These are phyloP conservation scores for Phytophthora melonis DNA, from an alignment of 352 stramenopile genomes.

Conservation along the genomic window DNA sequence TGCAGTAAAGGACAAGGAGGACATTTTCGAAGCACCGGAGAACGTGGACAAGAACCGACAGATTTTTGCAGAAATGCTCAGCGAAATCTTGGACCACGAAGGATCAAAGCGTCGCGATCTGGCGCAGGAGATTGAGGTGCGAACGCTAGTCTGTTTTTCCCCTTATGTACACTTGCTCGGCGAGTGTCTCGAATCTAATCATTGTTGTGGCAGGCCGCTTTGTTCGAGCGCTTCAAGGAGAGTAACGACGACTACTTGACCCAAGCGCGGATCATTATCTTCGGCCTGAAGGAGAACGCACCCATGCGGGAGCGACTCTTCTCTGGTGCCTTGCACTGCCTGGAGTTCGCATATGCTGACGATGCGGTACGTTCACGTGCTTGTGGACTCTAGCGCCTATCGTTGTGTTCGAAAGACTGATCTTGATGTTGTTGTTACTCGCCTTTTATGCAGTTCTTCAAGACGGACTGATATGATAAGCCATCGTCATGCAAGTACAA, in stretches of 20 bases:
- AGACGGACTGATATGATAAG: slow-evolving; percentile 27
- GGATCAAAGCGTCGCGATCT: slow-evolving; percentile 49
- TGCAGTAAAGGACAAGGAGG: slow-evolving; percentile 26
- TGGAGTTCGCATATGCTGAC: slow-evolving; percentile 79
- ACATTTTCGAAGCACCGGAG: slow-evolving; percentile 47
- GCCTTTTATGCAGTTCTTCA: slow-evolving; percentile 52
- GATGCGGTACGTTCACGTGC: slow-evolving; percentile 60
- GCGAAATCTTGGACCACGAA: slow-evolving; percentile 59
- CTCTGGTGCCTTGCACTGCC: slow-evolving; percentile 63
- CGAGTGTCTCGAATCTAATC: too few species aligned
- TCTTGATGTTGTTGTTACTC: too few species aligned
- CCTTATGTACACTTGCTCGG: too few species aligned
- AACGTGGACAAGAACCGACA: slow-evolving; percentile 65
- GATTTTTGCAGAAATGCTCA: slow-evolving; percentile 77
- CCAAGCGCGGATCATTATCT: slow-evolving; percentile 82
- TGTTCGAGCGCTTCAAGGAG: slow-evolving; percentile 87
- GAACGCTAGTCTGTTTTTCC: background rate
- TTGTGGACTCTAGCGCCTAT: too few species aligned
- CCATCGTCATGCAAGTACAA: slow-evolving; percentile 2
- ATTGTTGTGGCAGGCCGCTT: slow-evolving; percentile 46
- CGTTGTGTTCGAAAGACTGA: too few species aligned
- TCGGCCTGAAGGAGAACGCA: slow-evolving; percentile 78
- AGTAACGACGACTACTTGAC: slow-evolving; percentile 79
- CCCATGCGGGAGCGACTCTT: slow-evolving; percentile 72
- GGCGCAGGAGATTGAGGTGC: slow-evolving; percentile 80